Evolutionary conservation across 306 rosid genomes (phyloP), one percentile per base, ranked within the genome.

Genomic region (Sophora flavescens): DNA sequence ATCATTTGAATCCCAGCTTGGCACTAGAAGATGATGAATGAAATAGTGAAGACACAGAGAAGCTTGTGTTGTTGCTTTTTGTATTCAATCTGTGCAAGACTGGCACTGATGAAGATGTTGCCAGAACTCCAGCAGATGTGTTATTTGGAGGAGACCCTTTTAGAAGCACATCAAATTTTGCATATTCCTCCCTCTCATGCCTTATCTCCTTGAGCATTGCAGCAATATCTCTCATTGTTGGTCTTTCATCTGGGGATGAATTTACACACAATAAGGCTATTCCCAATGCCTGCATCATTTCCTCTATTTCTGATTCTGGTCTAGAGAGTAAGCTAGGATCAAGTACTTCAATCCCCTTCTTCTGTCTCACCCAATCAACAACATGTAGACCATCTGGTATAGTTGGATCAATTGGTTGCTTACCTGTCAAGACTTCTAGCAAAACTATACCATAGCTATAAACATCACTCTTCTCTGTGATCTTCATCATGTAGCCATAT

Each of bases 341-440:
- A 51, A 95, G 88, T 3, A 95, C 97, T 78, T 88, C 98, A 58
- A 84, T 66, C 17, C 91, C 91, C 18, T 88, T 84, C 60, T 64
- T 92, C 79, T 82, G 90, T 68, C 87, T 89, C 85, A 95, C 98
- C 98, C 97, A 95, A 77, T 95, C 97, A 73, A 90, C 98, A 4
- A 94, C 84, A 71, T 95, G 97, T 60, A 85, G 78, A 11, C 97
- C 97, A 1, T 90, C 97, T 0, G 97, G 93, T 59, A 92, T 92
- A 0, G 97, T 95, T n/a, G 98, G 98, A 84, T 95, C 98, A 30
- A 95, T 95, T 4, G 97, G 97, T 84, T 92, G 98, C 84, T 95
- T 95, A 6, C 98, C 98, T 0, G 97, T 95, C 78, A 95, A 78
- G 36, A 92, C 96, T 86, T 94, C 98, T 72, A 94, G 57, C 41